phyloP scores from a whole-genome alignment of 768 basidiomycete species.

The Exidia glandulosa region DNA sequence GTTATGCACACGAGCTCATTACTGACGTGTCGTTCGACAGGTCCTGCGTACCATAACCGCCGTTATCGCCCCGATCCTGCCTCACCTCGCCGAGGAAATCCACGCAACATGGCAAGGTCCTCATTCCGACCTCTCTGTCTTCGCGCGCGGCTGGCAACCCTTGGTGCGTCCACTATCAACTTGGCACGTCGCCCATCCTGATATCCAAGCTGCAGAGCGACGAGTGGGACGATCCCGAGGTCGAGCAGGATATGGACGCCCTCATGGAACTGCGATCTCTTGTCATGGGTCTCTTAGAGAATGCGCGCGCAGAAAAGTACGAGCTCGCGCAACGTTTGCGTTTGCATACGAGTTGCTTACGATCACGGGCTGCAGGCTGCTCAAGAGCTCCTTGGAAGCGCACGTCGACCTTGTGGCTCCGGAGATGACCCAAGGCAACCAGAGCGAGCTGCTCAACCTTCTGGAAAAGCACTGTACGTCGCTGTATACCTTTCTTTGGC shows the following conservation, averaged over 20 bases:
- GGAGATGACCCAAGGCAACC: constrained; percentile 21
- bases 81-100: constrained; percentile 87
- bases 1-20: background rate
- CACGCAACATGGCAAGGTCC: constrained; percentile 26
- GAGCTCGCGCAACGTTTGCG: constrained; percentile 8
- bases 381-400: constrained; percentile 70
- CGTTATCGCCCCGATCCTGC: constrained; percentile 75
- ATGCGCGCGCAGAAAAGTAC: constrained; percentile 67
- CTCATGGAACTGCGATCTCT: constrained; percentile 49
- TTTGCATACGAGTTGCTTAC: background rate
- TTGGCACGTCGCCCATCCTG: background rate
- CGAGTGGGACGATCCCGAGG: constrained; percentile 51
- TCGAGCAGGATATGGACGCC: constrained; percentile 49
- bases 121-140: constrained; percentile 44
- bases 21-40: constrained; percentile 28
- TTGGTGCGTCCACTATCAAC: constrained; percentile 36
- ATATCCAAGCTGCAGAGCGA: constrained; percentile 28
- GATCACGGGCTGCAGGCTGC: constrained; percentile 32
- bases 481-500: background rate
- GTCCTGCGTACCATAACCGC: constrained; percentile 54
- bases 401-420: constrained; percentile 54
- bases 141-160: constrained; percentile 54
- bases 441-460: constrained; percentile 6
- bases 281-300: constrained; percentile 61
- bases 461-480: background rate